Evolutionary conservation across 441 rosid genomes (phyloP), one percentile per base, ranked within the genome.

Genomic region (Euphorbia corollata): DNA sequence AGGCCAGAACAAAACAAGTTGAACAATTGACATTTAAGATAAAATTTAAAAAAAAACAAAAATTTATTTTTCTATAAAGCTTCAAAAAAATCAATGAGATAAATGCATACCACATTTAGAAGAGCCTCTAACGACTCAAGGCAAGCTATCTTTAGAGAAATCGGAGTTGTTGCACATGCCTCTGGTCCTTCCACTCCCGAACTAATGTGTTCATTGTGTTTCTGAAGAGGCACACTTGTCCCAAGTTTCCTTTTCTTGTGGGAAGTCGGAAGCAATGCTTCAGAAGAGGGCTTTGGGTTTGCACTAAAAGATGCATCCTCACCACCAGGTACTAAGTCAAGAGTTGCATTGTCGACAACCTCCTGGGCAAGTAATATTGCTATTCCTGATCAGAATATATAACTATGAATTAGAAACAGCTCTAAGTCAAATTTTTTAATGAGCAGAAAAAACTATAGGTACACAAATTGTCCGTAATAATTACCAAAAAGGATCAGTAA

Each of bases 101-200:
- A 27, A 27, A 60, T 45, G 67, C 91, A 67, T 84, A 93, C 97
- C 84, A 84, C 90, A 23, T 79, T 85, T 16, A 93, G 84, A 79
- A 88, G 89, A 70, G 83, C 75, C 81, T 89, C 90, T 59, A 93
- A 74, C 45, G 92, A 81, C 80, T 85, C 92, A 55, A 92, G 78
- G 58, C 96, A 89, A 61, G 96, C 97, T 77, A 87, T 83, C 81
- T 90, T 86, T 48, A 90, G 68, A 66, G 86, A 72, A 61, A 76
- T 69, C 9, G 77, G 81, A 72, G 76, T 68, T 60, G 32, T 60
- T 5, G 66, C 67, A 70, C 54, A 59, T 68, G 67, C 74, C 61
- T 67, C 75, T 24, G 78, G 71, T 53, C 76, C 74, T 80, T 78
- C 81, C 51, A 73, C 72, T 74, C 81, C 84, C 73, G 69, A 68